phyloP scores from a whole-genome alignment of 768 basidiomycete genomes.

The Omphalotus guepiniiformis region DNA sequence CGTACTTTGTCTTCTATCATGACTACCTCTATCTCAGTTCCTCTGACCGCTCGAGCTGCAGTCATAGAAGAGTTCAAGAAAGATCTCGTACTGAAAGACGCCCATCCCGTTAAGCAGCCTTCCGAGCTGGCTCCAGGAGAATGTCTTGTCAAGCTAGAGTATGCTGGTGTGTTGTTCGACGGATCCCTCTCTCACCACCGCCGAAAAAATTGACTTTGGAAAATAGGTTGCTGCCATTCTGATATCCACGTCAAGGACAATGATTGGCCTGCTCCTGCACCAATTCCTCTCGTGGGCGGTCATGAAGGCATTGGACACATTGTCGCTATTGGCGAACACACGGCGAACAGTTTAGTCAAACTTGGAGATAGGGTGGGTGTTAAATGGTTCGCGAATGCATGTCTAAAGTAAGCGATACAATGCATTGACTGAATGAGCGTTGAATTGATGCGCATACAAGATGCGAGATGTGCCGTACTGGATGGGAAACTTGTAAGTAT shows the following conservation, averaged over 20 bases:
- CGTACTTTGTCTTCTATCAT: not conserved
- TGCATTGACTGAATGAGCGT: not conserved
- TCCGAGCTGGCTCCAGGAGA: slow-evolving; percentile 55
- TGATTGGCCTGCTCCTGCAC: slow-evolving; percentile 58
- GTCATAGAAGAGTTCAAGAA: slow-evolving; percentile 26
- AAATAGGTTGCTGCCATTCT: slow-evolving; percentile 60
- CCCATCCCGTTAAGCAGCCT: slow-evolving; percentile 55
- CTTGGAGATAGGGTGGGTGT: slow-evolving; percentile 76
- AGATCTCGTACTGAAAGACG: slow-evolving; percentile 28
- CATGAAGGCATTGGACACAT: slow-evolving; percentile 79
- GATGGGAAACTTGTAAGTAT: slow-evolving; percentile 43
- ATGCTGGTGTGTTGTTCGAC: slow-evolving; percentile 50
- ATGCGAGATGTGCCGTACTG: slow-evolving; percentile 71
- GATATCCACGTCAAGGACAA: slow-evolving; percentile 65
- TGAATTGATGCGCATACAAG: slow-evolving; percentile 16
- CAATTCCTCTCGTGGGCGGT: slow-evolving; percentile 62
- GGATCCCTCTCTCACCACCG: not conserved
- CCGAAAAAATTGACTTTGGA: no score
- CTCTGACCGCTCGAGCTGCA: slow-evolving; percentile 34
- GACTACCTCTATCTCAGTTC: slow-evolving; percentile 19
- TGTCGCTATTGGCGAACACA: slow-evolving; percentile 71
- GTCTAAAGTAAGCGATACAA: slow-evolving; percentile 27
- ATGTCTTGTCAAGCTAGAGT: slow-evolving; percentile 68
- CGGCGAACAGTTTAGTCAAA: slow-evolving; percentile 43
- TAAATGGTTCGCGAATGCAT: slow-evolving; percentile 56